Conservation (phyloP, 306 rosid species). For the Betula pendula region DNA sequence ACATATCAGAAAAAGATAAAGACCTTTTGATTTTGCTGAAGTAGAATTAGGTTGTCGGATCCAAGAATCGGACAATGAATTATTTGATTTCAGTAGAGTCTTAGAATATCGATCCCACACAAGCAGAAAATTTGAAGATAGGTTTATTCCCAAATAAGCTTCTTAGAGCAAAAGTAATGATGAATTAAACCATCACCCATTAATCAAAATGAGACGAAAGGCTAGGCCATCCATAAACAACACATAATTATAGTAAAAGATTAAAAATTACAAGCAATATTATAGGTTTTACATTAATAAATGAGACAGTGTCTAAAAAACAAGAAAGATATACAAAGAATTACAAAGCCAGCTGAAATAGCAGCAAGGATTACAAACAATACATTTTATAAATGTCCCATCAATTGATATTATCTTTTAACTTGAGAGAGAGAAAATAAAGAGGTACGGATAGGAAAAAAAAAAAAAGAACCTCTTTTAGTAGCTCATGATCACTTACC, state of each 20-base stretch:
- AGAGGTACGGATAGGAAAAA: slow-evolving; percentile 28
- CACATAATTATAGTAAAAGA: background rate
- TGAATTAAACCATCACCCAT: too few relatives aligned
- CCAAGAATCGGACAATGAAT: too few relatives aligned
- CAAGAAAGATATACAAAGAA: slow-evolving; percentile 1
- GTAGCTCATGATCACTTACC: slow-evolving; percentile 3
- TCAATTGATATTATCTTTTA: slow-evolving; percentile 11
- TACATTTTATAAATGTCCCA: background rate
- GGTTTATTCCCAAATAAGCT: background rate
- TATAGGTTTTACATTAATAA: background rate
- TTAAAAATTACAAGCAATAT: slow-evolving; percentile 14
- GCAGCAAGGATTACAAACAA: slow-evolving; percentile 21
- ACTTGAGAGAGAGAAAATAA: slow-evolving; percentile 18
- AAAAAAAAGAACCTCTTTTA: slow-evolving; percentile 37
- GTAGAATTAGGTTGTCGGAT: too few relatives aligned
- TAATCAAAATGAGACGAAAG: too few relatives aligned
- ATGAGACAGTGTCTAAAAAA: background rate
- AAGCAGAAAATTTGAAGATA: background rate
- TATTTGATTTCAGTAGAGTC: background rate
- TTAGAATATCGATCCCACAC: background rate
- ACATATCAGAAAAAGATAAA: background rate
- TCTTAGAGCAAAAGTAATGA: background rate
- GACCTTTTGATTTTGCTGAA: background rate
- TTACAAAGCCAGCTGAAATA: slow-evolving; percentile 22
- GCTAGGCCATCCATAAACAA: background rate